These are phyloP conservation scores for Metarhizium robertsii DNA, from an alignment of 2,329 filamentous ascomycete species.

Conservation along the genomic window DNA sequence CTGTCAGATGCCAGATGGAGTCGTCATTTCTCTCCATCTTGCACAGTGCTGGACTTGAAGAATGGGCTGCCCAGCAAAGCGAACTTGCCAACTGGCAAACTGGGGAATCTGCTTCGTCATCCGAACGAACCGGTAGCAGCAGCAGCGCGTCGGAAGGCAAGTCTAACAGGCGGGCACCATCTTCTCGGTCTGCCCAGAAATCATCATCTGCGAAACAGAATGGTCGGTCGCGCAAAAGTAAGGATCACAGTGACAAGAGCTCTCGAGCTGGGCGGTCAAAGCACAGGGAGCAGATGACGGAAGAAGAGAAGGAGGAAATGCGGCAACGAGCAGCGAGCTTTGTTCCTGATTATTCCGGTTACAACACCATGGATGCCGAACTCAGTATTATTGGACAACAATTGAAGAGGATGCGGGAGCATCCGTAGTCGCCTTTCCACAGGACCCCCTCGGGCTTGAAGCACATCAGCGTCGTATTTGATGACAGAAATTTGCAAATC, in stretches of 20 bases:
- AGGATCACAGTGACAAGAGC: background rate
- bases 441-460: background rate
- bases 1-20: constrained; percentile 8
- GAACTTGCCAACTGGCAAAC: background rate
- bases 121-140: background rate
- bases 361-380: constrained; percentile 8
- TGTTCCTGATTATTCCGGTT: constrained; percentile 5
- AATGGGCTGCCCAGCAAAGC: constrained; percentile 7
- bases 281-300: background rate
- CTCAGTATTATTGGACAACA: constrained; percentile 6
- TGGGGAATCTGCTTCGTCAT: background rate
- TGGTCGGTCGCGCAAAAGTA: background rate
- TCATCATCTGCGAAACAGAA: background rate
- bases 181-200: background rate
- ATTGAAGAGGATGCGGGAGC: constrained; percentile 2
- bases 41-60: constrained; percentile 6
- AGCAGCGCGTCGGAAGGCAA: background rate
- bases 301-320: constrained; percentile 1
- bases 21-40: constrained; percentile 8
- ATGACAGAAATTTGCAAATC: background rate
- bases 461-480: background rate
- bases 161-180: background rate
- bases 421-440: background rate
- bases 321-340: constrained; percentile 2
- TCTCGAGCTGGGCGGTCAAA: background rate